Evolutionary conservation across 495 filamentous ascomycete species (phyloP).

Genomic region (Talaromyces nanjingensis): DNA sequence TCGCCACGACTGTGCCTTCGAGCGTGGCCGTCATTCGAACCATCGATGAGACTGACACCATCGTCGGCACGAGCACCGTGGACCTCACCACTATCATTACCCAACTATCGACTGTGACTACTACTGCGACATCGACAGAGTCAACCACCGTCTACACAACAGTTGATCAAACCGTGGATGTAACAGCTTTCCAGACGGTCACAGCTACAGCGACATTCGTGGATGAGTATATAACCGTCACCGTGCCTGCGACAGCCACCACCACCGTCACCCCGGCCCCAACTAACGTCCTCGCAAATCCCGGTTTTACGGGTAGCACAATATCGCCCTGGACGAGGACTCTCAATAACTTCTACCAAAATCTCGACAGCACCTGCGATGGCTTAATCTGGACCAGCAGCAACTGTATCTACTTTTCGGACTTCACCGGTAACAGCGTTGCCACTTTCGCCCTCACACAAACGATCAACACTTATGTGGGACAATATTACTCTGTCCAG

Average conservation of each 20-base stretch:
- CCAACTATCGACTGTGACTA: background rate
- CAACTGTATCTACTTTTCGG: background rate
- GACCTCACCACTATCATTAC: background rate
- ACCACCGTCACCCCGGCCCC: no score
- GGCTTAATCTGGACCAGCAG: background rate
- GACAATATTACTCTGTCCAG: background rate
- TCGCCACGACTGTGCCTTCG: background rate
- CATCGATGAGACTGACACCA: background rate
- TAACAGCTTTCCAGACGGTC: background rate
- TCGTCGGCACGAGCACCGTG: background rate
- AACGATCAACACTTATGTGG: background rate
- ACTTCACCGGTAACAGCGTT: background rate
- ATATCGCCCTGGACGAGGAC: no score
- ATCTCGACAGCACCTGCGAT: background rate
- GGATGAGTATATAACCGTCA: background rate
- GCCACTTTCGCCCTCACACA: background rate
- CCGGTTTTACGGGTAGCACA: no score
- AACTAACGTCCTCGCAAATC: no score
- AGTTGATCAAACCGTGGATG: background rate
- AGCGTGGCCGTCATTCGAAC: background rate
- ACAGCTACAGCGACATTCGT: background rate
- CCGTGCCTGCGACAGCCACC: background rate
- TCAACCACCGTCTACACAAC: background rate
- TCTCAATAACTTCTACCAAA: background rate
- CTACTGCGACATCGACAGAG: background rate